Conservation (phyloP, 805 yeast genomes). For the Ogataea kodamae region DNA sequence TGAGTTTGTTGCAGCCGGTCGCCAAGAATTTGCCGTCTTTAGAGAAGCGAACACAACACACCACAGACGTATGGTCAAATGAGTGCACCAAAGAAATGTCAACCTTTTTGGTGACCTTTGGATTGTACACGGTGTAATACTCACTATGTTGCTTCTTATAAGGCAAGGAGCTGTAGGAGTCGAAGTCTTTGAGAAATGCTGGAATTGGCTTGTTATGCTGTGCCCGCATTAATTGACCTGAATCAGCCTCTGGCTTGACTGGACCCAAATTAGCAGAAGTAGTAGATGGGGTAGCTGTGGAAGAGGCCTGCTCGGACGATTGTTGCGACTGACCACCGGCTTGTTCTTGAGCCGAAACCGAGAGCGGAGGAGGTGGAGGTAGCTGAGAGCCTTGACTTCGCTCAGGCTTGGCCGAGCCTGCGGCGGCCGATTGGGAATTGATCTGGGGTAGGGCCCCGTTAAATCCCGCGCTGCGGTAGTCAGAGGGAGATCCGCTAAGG, state of each 20-base stretch:
- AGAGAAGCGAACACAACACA: slow-evolving; percentile 92
- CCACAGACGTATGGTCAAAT: slow-evolving; percentile 89
- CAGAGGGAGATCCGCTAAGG: slow-evolving; percentile 27
- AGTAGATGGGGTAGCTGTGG: slow-evolving; percentile 32
- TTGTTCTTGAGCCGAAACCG: slow-evolving; percentile 19
- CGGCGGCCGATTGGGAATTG: slow-evolving; percentile 21
- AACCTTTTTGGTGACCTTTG: slow-evolving; percentile 68
- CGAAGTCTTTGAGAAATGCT: slow-evolving; percentile 76
- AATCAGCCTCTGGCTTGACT: slow-evolving; percentile 25
- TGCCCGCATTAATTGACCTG: slow-evolving; percentile 39
- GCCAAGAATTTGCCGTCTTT: slow-evolving; percentile 90
- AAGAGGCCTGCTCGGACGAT: slow-evolving; percentile 23
- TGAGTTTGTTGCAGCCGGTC: slow-evolving; percentile 94
- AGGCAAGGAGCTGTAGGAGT: slow-evolving; percentile 70
- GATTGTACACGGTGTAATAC: slow-evolving; percentile 87
- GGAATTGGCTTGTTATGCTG: slow-evolving; percentile 74
- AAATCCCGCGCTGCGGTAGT: slow-evolving; percentile 20
- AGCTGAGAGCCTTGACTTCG: slow-evolving; percentile 30
- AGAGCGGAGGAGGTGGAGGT: slow-evolving; percentile 25
- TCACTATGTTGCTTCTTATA: slow-evolving; percentile 80
- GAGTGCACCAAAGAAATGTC: slow-evolving; percentile 90
- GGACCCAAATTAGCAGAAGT: slow-evolving; percentile 16
- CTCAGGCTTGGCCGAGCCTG: slow-evolving; percentile 29
- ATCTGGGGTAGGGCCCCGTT: slow-evolving; percentile 25
- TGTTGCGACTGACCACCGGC: slow-evolving; percentile 22